Base-by-base conservation (phyloP, 768 basidiomycete species). In the Boletus pseudo-olivaceus region DNA sequence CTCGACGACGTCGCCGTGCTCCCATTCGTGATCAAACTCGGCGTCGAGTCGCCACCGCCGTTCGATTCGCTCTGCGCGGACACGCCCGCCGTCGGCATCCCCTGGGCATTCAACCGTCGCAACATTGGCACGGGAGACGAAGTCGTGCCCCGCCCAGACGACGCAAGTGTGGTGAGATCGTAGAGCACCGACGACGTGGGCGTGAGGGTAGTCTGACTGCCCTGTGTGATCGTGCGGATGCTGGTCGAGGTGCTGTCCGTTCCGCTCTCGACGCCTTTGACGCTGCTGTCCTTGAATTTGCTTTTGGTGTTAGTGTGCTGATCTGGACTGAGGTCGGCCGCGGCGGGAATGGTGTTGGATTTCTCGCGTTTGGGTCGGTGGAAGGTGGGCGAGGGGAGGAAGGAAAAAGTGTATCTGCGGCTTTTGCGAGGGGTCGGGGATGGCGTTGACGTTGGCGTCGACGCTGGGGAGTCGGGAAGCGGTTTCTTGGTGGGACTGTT, bases 361-460 rank as follows among this genome's bases (percentile, higher is more conserved):
- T 62, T 68, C 23, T 54, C 58, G 33, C 54, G 69, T n/a, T 52
- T 68, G 30, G 50, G 34, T 17, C 56, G 57, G 6, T 49, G 43
- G 33, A 71, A 61, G n/a, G 58, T 26, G 26, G 65, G 20, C 0
- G 67, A 32, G 2, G 67, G 20, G 4, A 71, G 38, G 7, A 69
- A 63, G 8, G 61, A 64, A 55, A 69, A 69, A 3, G 62, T 69
- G 32, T 47, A 60, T 43, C 69, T 47, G 17, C 55, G 64, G 20
- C 46, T 3, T 51, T 49, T 61, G 12, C 52, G 66, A 47, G 50
- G 47, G 7, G 55, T 34, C 2, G 49, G 12, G 1, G 44, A 38
- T 17, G 51, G 3, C 6, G 32, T 2, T 3, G 39, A 29, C 8
- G 30, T 39, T 20, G 50, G 7, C 6, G 26, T 1, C 7, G 39